A percentile compares a stretch with the other conserved stretches of the same genome.
Conservation (phyloP, 495 filamentous ascomycete species). For the Aspergillus sclerotiicarbonarius region DNA sequence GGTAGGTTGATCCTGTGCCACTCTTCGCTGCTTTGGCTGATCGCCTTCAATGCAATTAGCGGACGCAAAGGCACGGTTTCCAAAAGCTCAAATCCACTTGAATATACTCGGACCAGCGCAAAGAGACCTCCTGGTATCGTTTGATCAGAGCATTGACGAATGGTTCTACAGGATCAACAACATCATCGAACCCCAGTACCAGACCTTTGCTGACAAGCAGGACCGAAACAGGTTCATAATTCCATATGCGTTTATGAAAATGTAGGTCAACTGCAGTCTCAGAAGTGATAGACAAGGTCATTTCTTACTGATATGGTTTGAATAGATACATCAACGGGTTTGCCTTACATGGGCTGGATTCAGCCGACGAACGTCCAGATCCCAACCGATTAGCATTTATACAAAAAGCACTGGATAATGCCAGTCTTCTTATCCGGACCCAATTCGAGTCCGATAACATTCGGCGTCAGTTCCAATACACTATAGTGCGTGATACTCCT, state of each 20-base stretch:
- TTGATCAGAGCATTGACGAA: conserved; percentile 2
- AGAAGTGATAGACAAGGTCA: too few relatives aligned
- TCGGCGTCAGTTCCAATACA: not conserved
- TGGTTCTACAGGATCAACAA: conserved; percentile 8
- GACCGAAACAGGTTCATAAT: conserved; percentile 7
- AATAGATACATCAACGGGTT: conserved; percentile 1
- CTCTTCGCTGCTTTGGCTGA: not conserved
- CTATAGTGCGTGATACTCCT: not conserved
- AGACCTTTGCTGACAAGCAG: conserved; percentile 5
- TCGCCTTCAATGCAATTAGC: too few relatives aligned
- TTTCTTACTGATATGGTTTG: not conserved
- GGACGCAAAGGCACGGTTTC: not conserved
- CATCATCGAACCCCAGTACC: not conserved
- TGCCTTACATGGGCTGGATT: not conserved
- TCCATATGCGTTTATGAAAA: conserved; percentile 6
- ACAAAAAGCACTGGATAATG: conserved; percentile 1
- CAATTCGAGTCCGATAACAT: conserved; percentile 6
- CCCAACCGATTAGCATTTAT: not conserved
- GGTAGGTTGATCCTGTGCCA: not conserved
- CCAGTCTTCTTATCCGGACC: not conserved
- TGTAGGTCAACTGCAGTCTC: too few relatives aligned
- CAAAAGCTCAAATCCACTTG: not conserved
- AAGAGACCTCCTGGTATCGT: not conserved
- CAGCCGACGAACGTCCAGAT: not conserved
- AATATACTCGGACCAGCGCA: not conserved